Base-by-base conservation (phyloP, 192 early-diverging fungal genomes). In the Gorgonomyces haynaldii region DNA sequence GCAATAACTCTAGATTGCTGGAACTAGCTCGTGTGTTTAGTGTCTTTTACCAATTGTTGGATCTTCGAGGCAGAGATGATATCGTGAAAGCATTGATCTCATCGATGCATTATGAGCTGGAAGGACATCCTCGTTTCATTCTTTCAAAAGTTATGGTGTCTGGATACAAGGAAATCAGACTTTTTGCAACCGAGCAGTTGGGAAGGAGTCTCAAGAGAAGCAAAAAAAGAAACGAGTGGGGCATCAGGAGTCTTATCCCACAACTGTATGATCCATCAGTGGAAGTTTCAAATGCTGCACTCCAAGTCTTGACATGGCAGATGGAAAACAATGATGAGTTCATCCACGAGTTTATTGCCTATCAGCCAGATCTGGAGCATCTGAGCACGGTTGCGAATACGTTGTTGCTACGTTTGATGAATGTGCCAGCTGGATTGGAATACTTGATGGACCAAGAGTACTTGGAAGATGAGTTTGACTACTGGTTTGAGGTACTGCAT, bases 81-180 rank as follows among this genome's bases (percentile, higher is more conserved):
- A 54, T 91, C 2, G 74, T 82, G 5, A 83, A 78, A 45, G 66
- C 73, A 3, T 72, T 89, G 20, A 77, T 91, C 22, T 70, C 66
- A 1, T 78, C 69, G 27, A 61, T 86, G 50, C 82, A 91, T 48
- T 91, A 88, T 56, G 68, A 64, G 31, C 47, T 74, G 71, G 85
- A 91, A 46, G 85, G 83, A 0, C 88, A 91, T 59, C 73, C 83
- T 0, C 70, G 88, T 4, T 72, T 87, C 3, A 63, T 91, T 2
- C 51, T 91, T 2, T 83, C 82, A 22, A 91, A 91, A 56, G 62
- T 91, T 10, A 81, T 89, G 78, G 85, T 85, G 1, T 85, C 83
- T 4, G 82, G 83, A 0, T 84, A 90, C 49, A 87, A 88, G 34
- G 70, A 74, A 21, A 74, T 86, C 22, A 79, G 88, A 0, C 54